Percentiles rank a stretch among this genome's conserved stretches.
Evolutionary conservation across 1,284 basidiomycete genomes (phyloP).

Genomic region (Inonotus obliquus): DNA sequence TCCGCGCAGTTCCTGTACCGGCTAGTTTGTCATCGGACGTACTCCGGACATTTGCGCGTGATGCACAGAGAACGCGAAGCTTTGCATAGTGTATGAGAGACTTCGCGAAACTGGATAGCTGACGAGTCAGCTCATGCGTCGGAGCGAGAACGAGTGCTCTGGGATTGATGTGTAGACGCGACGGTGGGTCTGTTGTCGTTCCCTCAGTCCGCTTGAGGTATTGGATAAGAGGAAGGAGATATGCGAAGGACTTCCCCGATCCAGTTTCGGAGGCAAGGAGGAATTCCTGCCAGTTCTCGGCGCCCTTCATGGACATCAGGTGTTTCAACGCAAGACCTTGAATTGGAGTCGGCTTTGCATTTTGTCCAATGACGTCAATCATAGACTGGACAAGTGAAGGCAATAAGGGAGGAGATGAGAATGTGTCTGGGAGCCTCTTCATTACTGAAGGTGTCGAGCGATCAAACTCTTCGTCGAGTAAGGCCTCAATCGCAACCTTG

Average conservation of each 20-base stretch:
- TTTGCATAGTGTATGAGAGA: conserved; percentile 69
- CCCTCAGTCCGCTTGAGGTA: conserved; percentile 62
- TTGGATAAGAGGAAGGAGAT: conserved; percentile 79
- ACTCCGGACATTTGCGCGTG: conserved; percentile 50
- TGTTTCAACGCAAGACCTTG: conserved; percentile 66
- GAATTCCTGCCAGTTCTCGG: conserved; percentile 38
- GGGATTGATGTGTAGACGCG: conserved; percentile 43
- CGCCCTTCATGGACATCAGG: conserved; percentile 34
- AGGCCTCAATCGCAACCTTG: conserved; percentile 23
- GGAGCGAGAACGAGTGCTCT: conserved; percentile 79
- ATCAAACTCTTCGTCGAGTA: conserved; percentile 38
- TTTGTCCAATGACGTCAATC: conserved; percentile 47
- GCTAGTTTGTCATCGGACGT: conserved; percentile 22
- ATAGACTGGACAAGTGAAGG: conserved; percentile 56
- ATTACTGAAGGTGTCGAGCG: conserved; percentile 23
- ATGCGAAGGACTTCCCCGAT: conserved; percentile 88
- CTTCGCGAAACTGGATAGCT: conserved; percentile 72
- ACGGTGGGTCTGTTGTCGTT: conserved; percentile 9
- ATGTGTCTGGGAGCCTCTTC: conserved; percentile 30
- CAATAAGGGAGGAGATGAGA: conserved; percentile 64
- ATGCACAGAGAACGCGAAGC: conserved; percentile 68
- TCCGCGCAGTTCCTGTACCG: conserved; percentile 38
- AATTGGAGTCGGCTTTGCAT: conserved; percentile 63
- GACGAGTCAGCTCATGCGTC: conserved; percentile 83
- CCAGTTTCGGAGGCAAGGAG: conserved; percentile 85